Evolutionary conservation across 192 early-diverging fungal species (phyloP).

Genomic region (Physocladia obscura): DNA sequence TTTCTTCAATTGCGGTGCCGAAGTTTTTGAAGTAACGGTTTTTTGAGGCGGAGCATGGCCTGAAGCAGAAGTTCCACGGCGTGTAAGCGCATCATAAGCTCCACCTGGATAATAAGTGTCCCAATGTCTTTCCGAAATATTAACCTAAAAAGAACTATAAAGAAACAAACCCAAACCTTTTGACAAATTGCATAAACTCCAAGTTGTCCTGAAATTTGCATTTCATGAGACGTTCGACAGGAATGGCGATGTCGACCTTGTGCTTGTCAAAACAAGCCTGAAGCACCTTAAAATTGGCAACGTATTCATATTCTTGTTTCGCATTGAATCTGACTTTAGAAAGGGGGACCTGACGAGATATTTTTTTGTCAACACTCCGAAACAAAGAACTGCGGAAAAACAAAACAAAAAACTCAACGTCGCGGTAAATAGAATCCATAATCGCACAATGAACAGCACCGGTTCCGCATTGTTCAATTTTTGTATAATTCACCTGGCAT

Average conservation of each 20-base stretch:
- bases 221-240: conserved; percentile 86
- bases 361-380: neutral
- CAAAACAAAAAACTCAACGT: conserved; percentile 29
- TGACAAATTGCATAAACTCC: conserved; percentile 96
- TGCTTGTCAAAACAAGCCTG: conserved; percentile 84
- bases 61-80: conserved; percentile 45
- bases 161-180: conserved; percentile 45
- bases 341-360: conserved; percentile 66
- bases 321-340: conserved; percentile 90
- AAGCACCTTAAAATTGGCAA: conserved; percentile 92
- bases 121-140: conserved; percentile 65
- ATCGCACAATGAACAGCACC: conserved; percentile 80
- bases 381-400: neutral
- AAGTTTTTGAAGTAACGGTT: neutral
- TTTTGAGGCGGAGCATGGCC: neutral
- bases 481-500: conserved; percentile 84
- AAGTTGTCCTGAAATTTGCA: conserved; percentile 98
- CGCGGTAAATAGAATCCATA: conserved; percentile 70
- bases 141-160: neutral
- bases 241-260: conserved; percentile 90
- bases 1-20: conserved; percentile 41
- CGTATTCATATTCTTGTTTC: conserved; percentile 95
- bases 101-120: conserved; percentile 84
- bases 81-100: conserved; percentile 75
- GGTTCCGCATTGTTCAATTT: conserved; percentile 92